Percentiles rank a stretch among this genome's conserved stretches.
phyloP scores from a whole-genome alignment of 164 flowering plant species.

The Umbilicus rupestris region DNA sequence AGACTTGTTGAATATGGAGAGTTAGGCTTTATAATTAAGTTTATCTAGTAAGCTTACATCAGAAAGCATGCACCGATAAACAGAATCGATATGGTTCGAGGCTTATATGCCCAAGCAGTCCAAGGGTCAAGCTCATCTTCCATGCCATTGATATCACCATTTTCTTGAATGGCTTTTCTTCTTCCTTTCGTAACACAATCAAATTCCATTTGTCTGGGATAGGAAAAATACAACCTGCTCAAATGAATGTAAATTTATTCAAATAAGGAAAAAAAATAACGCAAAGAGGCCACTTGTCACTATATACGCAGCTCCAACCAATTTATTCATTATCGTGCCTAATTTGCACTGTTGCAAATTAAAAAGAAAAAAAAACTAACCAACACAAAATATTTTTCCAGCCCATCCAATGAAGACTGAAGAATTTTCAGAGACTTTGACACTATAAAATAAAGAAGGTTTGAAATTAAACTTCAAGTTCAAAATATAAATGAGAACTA shows the following conservation, averaged over 20 bases:
- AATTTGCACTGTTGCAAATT: not conserved
- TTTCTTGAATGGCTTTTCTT: not conserved
- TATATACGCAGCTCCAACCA: not conserved
- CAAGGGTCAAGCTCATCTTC: slow-evolving; percentile 3
- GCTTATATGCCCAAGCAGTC: slow-evolving; percentile 5
- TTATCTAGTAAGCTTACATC: slow-evolving; percentile 1
- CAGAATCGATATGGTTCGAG: slow-evolving; percentile 4
- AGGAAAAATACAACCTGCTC: not conserved
- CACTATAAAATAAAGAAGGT: too few relatives aligned
- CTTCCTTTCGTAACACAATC: not conserved
- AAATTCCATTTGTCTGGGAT: slow-evolving; percentile 1
- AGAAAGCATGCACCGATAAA: slow-evolving; percentile 2
- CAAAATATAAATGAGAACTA: too few relatives aligned
- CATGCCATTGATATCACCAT: not conserved
- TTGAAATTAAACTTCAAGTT: too few relatives aligned
- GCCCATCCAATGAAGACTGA: not conserved
- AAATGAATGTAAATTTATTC: not conserved
- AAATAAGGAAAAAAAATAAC: not conserved
- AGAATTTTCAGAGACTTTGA: too few relatives aligned
- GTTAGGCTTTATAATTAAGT: not conserved
- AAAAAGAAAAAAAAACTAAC: not conserved
- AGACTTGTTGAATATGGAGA: not conserved
- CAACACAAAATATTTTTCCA: not conserved
- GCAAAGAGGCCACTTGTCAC: not conserved
- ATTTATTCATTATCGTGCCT: not conserved